These are phyloP conservation scores for Boechera divaricarpa DNA, from an alignment of 345 rosid species.

Conservation along the genomic window DNA sequence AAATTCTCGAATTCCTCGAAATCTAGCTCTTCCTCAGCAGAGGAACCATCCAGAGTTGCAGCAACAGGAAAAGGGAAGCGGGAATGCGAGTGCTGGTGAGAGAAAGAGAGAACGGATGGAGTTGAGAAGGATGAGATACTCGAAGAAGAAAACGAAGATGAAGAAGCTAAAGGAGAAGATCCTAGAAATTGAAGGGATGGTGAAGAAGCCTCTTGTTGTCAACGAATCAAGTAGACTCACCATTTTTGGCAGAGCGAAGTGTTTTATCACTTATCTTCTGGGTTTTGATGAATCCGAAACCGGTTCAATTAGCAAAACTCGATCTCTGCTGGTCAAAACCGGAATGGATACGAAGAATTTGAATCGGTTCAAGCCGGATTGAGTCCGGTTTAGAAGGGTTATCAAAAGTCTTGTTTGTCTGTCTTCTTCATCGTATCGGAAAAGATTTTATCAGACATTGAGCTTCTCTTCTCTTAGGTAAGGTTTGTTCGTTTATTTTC, in stretches of 20 bases:
- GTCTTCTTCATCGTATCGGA: neutral
- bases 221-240: slow-evolving; percentile 44
- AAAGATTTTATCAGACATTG: neutral
- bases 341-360: neutral
- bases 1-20: slow-evolving; percentile 44
- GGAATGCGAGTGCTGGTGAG: slow-evolving; percentile 37
- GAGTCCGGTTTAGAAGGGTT: too few species aligned
- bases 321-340: neutral
- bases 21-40: slow-evolving; percentile 34
- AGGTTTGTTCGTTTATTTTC: neutral
- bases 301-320: slow-evolving; percentile 8
- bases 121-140: slow-evolving; percentile 15
- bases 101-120: slow-evolving; percentile 38
- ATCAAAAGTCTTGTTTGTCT: too few species aligned
- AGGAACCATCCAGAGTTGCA: slow-evolving; percentile 9
- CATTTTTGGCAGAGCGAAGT: slow-evolving; percentile 29
- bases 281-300: slow-evolving; percentile 13
- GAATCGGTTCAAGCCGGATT: neutral
- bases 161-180: slow-evolving; percentile 22
- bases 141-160: slow-evolving; percentile 36
- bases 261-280: slow-evolving; percentile 41
- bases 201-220: slow-evolving; percentile 43
- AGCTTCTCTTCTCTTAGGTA: neutral
- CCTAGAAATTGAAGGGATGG: slow-evolving; percentile 32
- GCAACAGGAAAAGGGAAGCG: slow-evolving; percentile 42